Conservation (phyloP, 176 grass and related monocot genomes). For the Aegilops sharonensis region DNA sequence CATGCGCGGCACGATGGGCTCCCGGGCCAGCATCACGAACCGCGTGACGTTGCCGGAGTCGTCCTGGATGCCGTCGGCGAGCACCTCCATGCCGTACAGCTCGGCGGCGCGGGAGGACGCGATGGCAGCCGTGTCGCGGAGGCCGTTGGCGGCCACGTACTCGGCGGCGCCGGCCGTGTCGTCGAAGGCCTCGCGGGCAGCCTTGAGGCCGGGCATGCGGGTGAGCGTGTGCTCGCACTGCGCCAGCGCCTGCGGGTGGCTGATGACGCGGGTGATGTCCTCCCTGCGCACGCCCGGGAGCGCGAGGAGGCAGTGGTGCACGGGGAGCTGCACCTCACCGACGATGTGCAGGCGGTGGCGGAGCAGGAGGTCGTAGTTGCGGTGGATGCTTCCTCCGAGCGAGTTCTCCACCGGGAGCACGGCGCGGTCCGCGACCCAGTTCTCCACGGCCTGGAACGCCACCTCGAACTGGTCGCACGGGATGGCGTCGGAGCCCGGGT, state of each 20-base stretch:
- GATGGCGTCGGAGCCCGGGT: conserved; percentile 70
- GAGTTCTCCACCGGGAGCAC: conserved; percentile 98
- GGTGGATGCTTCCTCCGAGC: conserved; percentile 91
- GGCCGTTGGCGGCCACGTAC: conserved; percentile 52
- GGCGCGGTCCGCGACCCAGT: conserved; percentile 88
- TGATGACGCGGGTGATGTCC: conserved; percentile 70
- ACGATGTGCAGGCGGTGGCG: conserved; percentile 93
- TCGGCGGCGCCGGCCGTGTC: conserved; percentile 91
- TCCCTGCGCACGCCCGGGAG: conserved; percentile 90
- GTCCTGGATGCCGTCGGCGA: conserved; percentile 86
- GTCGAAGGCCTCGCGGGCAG: conserved; percentile 84
- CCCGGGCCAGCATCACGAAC: conserved; percentile 85
- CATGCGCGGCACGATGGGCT: conserved; percentile 88
- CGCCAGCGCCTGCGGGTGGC: conserved; percentile 89
- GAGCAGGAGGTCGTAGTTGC: conserved; percentile 95
- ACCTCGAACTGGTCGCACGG: conserved; percentile 98
- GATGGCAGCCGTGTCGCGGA: conserved; percentile 84
- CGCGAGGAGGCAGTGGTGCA: conserved; percentile 87
- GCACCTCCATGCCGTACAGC: conserved; percentile 75
- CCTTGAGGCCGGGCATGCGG: conserved; percentile 63
- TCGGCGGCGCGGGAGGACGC: conserved; percentile 85
- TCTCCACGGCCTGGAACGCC: conserved; percentile 85
- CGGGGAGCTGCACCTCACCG: conserved; percentile 84
- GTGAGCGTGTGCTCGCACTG: conserved; percentile 91
- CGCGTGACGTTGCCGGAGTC: conserved; percentile 76